Evolutionary conservation across 768 basidiomycete genomes (phyloP), one percentile per base, ranked within the genome.

Genomic region (Artomyces pyxidatus): DNA sequence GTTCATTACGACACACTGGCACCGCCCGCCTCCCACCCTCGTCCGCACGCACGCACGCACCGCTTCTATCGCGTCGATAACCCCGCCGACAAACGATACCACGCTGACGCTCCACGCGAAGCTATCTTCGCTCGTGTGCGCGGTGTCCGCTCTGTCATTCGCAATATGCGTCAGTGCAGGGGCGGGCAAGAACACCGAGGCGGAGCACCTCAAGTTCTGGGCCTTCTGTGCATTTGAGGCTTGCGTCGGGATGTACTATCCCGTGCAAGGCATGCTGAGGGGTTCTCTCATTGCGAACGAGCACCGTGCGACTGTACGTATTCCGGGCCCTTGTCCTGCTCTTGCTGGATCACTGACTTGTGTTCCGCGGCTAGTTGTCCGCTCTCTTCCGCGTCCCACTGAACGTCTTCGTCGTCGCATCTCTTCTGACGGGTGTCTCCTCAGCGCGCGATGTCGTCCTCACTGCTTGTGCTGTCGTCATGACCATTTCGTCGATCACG

Each of bases 231-330:
- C 73, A 12, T 88, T 86, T 52, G 85, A 88, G 61, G 81, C 76
- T 14, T 86, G 82, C 59, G 85, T 87, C 6, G 85, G 85, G 40
- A 76, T 84, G 78, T 87, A 87, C 59, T 87, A 87, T 58, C 85
- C 85, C 21, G 76, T 85, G 26, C 85, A 87, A 50, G 85, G 85
- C 25, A 86, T 83, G 73, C 65, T 87, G 19, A 73, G 81, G 35
- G 82, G 84, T 21, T 70, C 72, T 1, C 61, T 87, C 46, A 80
- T 87, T 11, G 69, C 80, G 1, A 80, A 87, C 50, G 85, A 85
- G 58, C 77, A 86, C 56, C 75, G 85, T 14, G 85, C 85, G 1
- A 87, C 85, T 45, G 84, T 86, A 53, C 56, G 77, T 61, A 16
- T 37, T 27, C n/a, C 48, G 10, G 9, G 35, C 22, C 48, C 43